These are phyloP conservation scores for Penicillium cosmopolitanum DNA, from an alignment of 495 filamentous ascomycete genomes.

Conservation along the genomic window DNA sequence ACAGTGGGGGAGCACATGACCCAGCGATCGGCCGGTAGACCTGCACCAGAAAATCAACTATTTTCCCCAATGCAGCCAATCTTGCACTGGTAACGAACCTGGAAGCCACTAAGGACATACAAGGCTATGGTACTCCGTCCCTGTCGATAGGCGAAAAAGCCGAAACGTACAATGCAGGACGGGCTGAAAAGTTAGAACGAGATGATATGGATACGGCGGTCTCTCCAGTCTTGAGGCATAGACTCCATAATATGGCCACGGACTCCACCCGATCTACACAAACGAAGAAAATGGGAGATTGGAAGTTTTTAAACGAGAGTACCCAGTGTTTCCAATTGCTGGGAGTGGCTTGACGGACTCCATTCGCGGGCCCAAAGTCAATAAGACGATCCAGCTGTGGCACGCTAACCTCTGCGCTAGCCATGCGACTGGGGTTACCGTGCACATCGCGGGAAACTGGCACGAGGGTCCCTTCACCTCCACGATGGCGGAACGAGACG, in stretches of 20 bases:
- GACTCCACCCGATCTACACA: slow-evolving; percentile 2
- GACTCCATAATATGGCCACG: neutral
- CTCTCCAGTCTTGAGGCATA: neutral
- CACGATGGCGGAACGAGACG: neutral
- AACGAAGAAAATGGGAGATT: slow-evolving; percentile 3
- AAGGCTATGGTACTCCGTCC: slow-evolving; percentile 2
- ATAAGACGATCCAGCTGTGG: slow-evolving; percentile 5
- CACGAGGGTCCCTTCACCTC: slow-evolving; percentile 9
- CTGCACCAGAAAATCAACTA: slow-evolving; percentile 7
- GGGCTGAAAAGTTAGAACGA: slow-evolving; percentile 8
- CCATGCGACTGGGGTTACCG: neutral
- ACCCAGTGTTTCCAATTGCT: neutral
- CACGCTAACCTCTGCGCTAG: slow-evolving; percentile 7
- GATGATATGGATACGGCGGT: slow-evolving; percentile 4
- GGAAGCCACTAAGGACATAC: neutral
- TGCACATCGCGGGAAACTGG: slow-evolving; percentile 7
- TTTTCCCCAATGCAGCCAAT: neutral
- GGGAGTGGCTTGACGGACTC: neutral
- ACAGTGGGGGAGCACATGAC: slow-evolving; percentile 13
- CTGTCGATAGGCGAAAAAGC: neutral
- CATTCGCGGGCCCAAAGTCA: neutral
- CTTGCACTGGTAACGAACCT: neutral
- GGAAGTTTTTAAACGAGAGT: slow-evolving; percentile 3
- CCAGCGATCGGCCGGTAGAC: slow-evolving; percentile 9
- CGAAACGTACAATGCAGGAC: slow-evolving; percentile 1